A percentile compares a stretch with the other conserved stretches of the same genome.
Conservation (phyloP, 768 basidiomycete species). For the Tylopilus felleus region DNA sequence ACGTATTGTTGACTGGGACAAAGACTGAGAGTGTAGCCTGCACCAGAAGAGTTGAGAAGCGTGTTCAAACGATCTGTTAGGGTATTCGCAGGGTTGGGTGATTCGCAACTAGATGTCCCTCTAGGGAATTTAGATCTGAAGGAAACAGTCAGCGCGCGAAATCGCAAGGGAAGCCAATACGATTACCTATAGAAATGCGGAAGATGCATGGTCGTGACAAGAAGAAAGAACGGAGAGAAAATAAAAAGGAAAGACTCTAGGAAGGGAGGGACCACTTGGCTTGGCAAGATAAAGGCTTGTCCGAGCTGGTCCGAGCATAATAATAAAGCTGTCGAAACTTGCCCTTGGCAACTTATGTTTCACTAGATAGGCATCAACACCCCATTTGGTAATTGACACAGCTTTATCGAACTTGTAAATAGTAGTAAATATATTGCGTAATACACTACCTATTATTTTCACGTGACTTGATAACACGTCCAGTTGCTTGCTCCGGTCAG, state of each 20-base stretch:
- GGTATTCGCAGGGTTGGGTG: slow-evolving; percentile 59
- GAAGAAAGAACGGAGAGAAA: not conserved
- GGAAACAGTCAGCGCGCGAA: slow-evolving; percentile 1
- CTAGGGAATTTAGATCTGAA: slow-evolving; percentile 2
- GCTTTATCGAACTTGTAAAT: not conserved
- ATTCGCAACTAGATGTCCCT: slow-evolving; percentile 22
- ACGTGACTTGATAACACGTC: slow-evolving; percentile 8
- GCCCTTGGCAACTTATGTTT: too few species aligned
- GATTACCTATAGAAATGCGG: slow-evolving; percentile 9
- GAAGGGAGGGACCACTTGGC: not conserved
- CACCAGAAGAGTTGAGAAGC: slow-evolving; percentile 60
- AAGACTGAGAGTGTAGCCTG: slow-evolving; percentile 62
- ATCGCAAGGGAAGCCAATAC: not conserved
- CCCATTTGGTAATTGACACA: not conserved
- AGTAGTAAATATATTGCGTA: not conserved
- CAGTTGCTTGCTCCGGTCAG: not conserved
- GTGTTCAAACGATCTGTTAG: slow-evolving; percentile 62
- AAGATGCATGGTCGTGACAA: slow-evolving; percentile 12
- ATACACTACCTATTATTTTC: not conserved
- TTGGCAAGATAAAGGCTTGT: not conserved
- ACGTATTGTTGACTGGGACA: slow-evolving; percentile 63
- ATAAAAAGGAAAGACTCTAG: not conserved
- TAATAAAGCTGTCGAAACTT: not conserved
- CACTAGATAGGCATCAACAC: not conserved
- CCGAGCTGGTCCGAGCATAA: not conserved